Percentiles rank a stretch among this genome's conserved stretches.
Evolutionary conservation across 352 stramenopile species (phyloP).

Genomic region (Globisporangium nagaii): DNA sequence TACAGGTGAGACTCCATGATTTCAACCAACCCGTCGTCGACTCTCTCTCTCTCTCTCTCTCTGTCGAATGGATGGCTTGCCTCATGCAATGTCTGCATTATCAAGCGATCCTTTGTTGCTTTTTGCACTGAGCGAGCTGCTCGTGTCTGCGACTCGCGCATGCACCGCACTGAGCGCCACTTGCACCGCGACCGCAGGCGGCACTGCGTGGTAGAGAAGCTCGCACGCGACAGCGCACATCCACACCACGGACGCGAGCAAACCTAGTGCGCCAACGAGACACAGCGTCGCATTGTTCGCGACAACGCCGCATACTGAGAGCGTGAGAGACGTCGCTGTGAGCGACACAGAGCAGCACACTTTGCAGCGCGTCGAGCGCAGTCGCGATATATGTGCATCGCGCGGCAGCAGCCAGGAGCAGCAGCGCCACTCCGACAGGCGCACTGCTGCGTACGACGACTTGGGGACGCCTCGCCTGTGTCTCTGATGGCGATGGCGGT

Average conservation of each 20-base stretch:
- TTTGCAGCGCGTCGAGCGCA: not conserved
- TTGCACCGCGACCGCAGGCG: conserved; percentile 1
- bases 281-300: not conserved
- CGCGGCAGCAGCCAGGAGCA: not conserved
- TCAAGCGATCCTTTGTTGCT: not conserved
- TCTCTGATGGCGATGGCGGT: conserved; percentile 7
- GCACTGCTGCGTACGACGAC: not conserved
- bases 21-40: not conserved
- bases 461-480: not conserved
- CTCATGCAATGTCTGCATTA: not conserved
- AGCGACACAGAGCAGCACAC: conserved; percentile 3
- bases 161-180: not conserved
- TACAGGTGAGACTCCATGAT: conserved; percentile 8
- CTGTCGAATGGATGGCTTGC: not conserved
- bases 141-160: not conserved
- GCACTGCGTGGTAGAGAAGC: not conserved
- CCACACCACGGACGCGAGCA: conserved; percentile 1
- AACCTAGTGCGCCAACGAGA: not conserved
- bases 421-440: no score
- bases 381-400: not conserved
- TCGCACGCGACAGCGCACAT: conserved; percentile 8
- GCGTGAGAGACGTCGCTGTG: not conserved
- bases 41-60: not conserved
- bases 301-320: not conserved
- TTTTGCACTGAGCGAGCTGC: not conserved